Base-by-base conservation (phyloP, 805 yeast genomes). In the Wickerhamiella qilinensis region DNA sequence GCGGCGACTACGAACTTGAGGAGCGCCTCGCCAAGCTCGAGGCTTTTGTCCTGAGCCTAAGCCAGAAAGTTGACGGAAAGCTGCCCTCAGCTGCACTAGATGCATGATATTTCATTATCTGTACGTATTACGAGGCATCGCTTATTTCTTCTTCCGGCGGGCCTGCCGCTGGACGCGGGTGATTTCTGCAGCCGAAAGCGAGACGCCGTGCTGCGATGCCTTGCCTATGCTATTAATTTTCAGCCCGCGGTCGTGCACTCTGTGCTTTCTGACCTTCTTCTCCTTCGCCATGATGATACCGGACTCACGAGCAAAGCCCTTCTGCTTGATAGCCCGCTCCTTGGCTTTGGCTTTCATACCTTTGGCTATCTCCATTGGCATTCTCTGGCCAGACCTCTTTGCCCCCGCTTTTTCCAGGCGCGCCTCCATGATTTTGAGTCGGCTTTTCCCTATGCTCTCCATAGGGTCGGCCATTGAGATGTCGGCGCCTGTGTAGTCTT, bases 331-430 rank as follows among this genome's bases (percentile, higher is more conserved):
- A 27, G 44, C 69, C 45, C 73, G 69, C 17, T 60, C 55, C 27
- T 68, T 58, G 34, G 76, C 69, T 33, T 75, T 67, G 27, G 64
- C 59, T 20, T 82, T 63, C 77, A 86, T 79, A 2, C 94, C 94
- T 52, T 80, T 81, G 40, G 96, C 69, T 65, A 84, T 73, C 16
- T 70, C 56, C 85, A 91, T 86, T 17, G 97, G 94, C 73, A 84
- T 82, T 37, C 75, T 80, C 47, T 81, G 91, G 27, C 77, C 56
- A 38, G 61, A 70, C 17, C 43, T 39, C 21, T 47, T 45, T 8
- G 54, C 57, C 20, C 53, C 62, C 11, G 59, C 60, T 25, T 50
- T 47, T n/a, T 49, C 52, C 33, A 56, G 43, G 6, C 66, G 56
- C 9, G 56, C 45, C 18, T 60, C 54, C 46, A 62, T 49, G 14